Evolutionary conservation across 73 alveolate species (phyloP).

Genomic region (Paramecium caudatum): DNA sequence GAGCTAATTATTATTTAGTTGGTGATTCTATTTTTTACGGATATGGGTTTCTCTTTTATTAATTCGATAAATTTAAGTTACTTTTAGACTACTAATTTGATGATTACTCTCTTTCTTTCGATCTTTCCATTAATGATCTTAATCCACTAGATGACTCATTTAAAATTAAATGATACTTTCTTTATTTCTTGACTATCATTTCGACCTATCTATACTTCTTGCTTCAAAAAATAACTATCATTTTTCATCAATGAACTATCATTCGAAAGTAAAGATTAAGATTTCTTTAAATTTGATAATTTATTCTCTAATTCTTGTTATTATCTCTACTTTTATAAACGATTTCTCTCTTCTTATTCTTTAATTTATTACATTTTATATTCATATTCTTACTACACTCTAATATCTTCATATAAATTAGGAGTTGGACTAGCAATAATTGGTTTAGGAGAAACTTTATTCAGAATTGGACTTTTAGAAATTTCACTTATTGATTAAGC

Average conservation of each 20-base stretch:
- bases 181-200: background rate
- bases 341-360: background rate
- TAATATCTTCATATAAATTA: constrained; percentile 9
- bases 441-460: background rate
- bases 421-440: background rate
- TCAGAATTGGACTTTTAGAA: constrained; percentile 6
- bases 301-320: constrained; percentile 15
- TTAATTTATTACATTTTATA: constrained; percentile 16
- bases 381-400: constrained; percentile 45
- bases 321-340: background rate
- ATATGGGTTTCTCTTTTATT: background rate
- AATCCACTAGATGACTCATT: background rate
- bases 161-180: background rate
- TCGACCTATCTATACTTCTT: background rate
- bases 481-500: background rate
- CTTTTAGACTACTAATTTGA: background rate
- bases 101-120: constrained; percentile 51
- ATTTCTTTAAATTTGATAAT: background rate
- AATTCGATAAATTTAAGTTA: background rate
- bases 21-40: too few relatives aligned
- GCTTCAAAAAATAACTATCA: constrained; percentile 15
- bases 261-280: background rate
- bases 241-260: constrained; percentile 33
- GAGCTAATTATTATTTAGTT: background rate
- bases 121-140: constrained; percentile 8